A percentile compares a stretch with the other conserved stretches of the same genome.
phyloP scores from a whole-genome alignment of 495 filamentous ascomycete species.

The Polyplosphaeria fusca region DNA sequence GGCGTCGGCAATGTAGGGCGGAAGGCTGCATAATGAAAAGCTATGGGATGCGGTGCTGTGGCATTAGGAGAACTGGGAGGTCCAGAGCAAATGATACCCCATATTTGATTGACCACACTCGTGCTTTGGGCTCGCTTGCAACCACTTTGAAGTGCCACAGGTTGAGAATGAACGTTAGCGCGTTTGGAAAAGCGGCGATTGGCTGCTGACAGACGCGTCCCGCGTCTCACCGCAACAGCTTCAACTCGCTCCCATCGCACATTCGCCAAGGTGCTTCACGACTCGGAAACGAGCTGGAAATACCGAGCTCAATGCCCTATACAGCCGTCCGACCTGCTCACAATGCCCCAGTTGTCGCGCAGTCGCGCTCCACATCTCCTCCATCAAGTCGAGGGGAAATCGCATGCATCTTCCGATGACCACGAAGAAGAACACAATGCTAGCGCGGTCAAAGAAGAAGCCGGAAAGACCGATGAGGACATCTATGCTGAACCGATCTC shows the following conservation, averaged over 20 bases:
- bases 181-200: too few species aligned
- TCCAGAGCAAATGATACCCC: neutral
- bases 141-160: too few species aligned
- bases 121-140: too few species aligned
- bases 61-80: neutral
- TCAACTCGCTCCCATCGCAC: too few species aligned
- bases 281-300: too few species aligned
- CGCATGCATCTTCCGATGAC: conserved; percentile 18
- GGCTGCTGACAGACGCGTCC: too few species aligned
- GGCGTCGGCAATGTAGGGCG: conserved; percentile 94
- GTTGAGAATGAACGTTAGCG: too few species aligned
- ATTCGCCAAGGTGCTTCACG: too few species aligned
- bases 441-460: neutral
- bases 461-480: neutral
- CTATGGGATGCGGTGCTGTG: neutral
- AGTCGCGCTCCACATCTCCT: conserved; percentile 4
- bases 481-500: conserved; percentile 15
- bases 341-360: neutral
- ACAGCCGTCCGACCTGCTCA: too few species aligned
- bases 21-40: conserved; percentile 67
- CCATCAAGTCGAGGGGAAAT: conserved; percentile 7
- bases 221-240: too few species aligned
- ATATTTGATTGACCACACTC: too few species aligned
- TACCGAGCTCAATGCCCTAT: too few species aligned
- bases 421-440: conserved; percentile 7